Base-by-base conservation (phyloP, 176 grass and related monocot species). In the Musa troglodytarum region DNA sequence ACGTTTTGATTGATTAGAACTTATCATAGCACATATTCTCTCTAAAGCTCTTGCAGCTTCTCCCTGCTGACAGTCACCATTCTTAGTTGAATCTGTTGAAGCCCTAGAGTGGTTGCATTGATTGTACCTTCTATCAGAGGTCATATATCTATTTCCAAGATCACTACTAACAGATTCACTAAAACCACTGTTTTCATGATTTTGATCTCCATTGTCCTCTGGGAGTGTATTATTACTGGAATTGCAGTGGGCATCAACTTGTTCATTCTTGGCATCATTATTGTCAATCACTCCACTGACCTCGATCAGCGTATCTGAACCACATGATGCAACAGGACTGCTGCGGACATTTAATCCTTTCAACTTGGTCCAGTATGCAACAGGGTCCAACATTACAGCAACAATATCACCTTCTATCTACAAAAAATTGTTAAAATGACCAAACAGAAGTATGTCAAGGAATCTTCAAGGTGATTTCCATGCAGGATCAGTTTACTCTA, bases 361-460 rank as follows among this genome's bases (percentile, higher is more conserved):
- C 84, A 98, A 85, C 86, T 76, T 89, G 74, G 77, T 87, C 95
- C 95, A 98, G 51, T 70, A 74, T 74, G 56, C 59, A 68, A 89
- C 78, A 87, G 90, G 95, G 78, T 94, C 90, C 69, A 98, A 11
- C 17, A 73, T 81, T 43, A 98, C 58, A 75, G 90, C 95, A 75
- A 98, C 95, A 82, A 83, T 11, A 89, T 99, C 95, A 79, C 95
- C 95, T 89, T 99, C 95, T 61, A 94, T 77, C 95, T 94, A 86
- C 34, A 43, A 43, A 81, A 81, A 15, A 66, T 61, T 52, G 51
- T 54, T 51, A 25, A 69, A 69, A 73, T 24, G 0, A 43, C 34
- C 61, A 81, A 71, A 82, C 54, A 65, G 63, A 71, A 82, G 26
- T 69, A 58, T 52, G 52, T 52, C 72, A 58, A 62, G 59, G 79